Conservation (phyloP, 1,284 basidiomycete species). For the Termitomyces sp. region DNA sequence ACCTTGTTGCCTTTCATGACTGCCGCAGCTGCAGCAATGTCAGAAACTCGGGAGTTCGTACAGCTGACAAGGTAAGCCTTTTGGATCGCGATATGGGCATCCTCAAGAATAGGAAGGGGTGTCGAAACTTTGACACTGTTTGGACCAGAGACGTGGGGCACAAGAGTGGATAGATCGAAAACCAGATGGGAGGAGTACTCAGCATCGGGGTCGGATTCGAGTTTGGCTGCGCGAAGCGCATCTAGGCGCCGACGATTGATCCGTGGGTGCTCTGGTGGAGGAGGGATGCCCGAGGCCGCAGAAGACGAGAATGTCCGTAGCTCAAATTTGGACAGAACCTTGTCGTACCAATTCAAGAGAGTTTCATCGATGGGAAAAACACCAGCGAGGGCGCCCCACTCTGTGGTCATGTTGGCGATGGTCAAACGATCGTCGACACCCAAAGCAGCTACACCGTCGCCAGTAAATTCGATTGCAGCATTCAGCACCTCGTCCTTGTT, state of each 20-base stretch:
- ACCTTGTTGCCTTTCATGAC: conserved; percentile 85
- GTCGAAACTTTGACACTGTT: conserved; percentile 97
- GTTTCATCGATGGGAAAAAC: conserved; percentile 91
- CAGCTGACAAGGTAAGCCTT: conserved; percentile 99
- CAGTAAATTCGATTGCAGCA: conserved; percentile 96
- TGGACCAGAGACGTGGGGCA: conserved; percentile 94
- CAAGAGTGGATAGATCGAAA: conserved; percentile 90
- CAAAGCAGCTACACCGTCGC: conserved; percentile 82
- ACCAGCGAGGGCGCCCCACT: conserved; percentile 97
- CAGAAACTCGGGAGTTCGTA: conserved; percentile 95
- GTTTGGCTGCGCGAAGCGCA: conserved; percentile 49
- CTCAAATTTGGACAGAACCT: conserved; percentile 73
- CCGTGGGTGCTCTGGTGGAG: conserved; percentile 80
- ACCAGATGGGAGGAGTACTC: conserved; percentile 86
- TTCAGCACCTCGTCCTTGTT: conserved; percentile 98
- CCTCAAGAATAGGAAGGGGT: conserved; percentile 78
- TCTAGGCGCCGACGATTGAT: conserved; percentile 77
- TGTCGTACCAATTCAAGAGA: conserved; percentile 85
- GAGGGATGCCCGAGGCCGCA: conserved; percentile 50
- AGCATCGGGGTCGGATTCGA: conserved; percentile 76
- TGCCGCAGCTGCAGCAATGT: conserved; percentile 87
- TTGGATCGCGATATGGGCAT: conserved; percentile 78
- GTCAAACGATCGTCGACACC: conserved; percentile 91
- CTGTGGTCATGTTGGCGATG: conserved; percentile 98
- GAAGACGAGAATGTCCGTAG: conserved; percentile 69